Percentiles rank a stretch among this genome's conserved stretches.
These are phyloP conservation scores for Fusarium incarnatum DNA, from an alignment of 2,329 filamentous ascomycete species.

Conservation along the genomic window DNA sequence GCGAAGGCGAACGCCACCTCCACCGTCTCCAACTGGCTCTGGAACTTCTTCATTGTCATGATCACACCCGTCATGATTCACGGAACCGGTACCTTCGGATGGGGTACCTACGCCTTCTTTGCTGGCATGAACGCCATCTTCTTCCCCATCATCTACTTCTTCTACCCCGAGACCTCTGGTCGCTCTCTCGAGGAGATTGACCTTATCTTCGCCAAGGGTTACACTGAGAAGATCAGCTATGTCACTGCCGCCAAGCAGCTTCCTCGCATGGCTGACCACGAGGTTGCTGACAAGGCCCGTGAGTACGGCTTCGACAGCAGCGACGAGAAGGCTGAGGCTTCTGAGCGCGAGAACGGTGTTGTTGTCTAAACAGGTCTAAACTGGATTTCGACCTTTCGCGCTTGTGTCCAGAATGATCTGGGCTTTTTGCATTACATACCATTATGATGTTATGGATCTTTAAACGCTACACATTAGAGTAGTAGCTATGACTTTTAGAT, in stretches of 20 bases:
- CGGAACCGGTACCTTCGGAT: slow-evolving; percentile 61
- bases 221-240: slow-evolving; percentile 68
- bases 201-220: slow-evolving; percentile 58
- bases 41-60: slow-evolving; percentile 79
- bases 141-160: slow-evolving; percentile 61
- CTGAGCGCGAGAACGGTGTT: slow-evolving; percentile 27
- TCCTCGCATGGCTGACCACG: slow-evolving; percentile 49
- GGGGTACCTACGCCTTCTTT: slow-evolving; percentile 65
- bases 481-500: slow-evolving; percentile 5
- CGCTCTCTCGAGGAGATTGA: slow-evolving; percentile 39
- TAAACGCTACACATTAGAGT: background rate
- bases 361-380: slow-evolving; percentile 14
- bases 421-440: slow-evolving; percentile 3
- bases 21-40: slow-evolving; percentile 70
- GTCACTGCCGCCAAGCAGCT: slow-evolving; percentile 68
- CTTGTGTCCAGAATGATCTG: background rate
- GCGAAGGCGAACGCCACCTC: slow-evolving; percentile 67
- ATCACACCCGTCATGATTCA: slow-evolving; percentile 79
- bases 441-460: slow-evolving; percentile 10
- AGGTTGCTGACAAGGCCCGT: slow-evolving; percentile 28
- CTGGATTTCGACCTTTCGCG: background rate
- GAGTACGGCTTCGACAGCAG: slow-evolving; percentile 29
- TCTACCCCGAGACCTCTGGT: slow-evolving; percentile 59
- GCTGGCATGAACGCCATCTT: slow-evolving; percentile 64
- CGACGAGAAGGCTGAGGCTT: slow-evolving; percentile 14